Evolutionary conservation across 305 asterid genomes (phyloP).

Genomic region (Solanum chacoense): DNA sequence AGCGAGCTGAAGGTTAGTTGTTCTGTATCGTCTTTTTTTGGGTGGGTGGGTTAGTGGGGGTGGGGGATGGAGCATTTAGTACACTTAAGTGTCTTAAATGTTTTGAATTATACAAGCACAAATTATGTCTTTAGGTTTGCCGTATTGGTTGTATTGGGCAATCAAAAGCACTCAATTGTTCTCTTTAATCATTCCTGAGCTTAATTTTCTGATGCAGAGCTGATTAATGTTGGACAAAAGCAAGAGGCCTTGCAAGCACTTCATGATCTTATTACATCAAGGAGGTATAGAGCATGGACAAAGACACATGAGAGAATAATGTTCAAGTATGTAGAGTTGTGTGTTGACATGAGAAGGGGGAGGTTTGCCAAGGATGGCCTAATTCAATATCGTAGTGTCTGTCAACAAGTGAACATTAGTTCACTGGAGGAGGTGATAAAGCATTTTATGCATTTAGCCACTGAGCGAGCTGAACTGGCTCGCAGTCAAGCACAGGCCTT

Average conservation of each 20-base stretch:
- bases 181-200: neutral
- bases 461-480: slow-evolving; percentile 29
- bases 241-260: slow-evolving; percentile 28
- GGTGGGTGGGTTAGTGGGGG: neutral
- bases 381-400: slow-evolving; percentile 25
- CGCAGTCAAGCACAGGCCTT: slow-evolving; percentile 29
- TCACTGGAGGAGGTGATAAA: slow-evolving; percentile 36
- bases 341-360: slow-evolving; percentile 34
- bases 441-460: slow-evolving; percentile 26
- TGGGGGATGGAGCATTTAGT: neutral
- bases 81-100: neutral
- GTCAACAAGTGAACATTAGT: slow-evolving; percentile 29
- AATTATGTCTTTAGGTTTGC: neutral
- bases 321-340: slow-evolving; percentile 32
- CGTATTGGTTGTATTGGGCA: neutral
- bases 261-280: slow-evolving; percentile 27
- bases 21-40: neutral
- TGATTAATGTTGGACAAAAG: slow-evolving; percentile 29
- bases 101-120: neutral
- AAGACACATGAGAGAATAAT: slow-evolving; percentile 26
- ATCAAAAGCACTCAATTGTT: neutral
- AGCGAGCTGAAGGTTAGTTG: slow-evolving; percentile 30
- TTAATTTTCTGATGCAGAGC: slow-evolving; percentile 13
- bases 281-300: slow-evolving; percentile 34
- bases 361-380: slow-evolving; percentile 29